Conservation (phyloP, 1,284 basidiomycete species). For the Omphalotus olearius region DNA sequence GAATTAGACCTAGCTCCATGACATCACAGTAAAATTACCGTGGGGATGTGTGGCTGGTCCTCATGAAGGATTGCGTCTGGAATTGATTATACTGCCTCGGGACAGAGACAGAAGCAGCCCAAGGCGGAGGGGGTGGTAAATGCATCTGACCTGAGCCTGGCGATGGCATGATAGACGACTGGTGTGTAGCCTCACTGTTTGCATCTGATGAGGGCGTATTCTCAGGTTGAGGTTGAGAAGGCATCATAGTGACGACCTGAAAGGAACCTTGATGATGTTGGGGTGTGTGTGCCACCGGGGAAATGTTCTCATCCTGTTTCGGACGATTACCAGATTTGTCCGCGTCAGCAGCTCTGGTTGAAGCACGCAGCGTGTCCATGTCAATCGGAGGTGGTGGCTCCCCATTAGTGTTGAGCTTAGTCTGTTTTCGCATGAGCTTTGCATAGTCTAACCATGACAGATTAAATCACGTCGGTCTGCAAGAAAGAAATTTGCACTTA, state of each 20-base stretch:
- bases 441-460: constrained; percentile 55
- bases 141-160: constrained; percentile 15
- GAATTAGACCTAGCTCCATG: neutral
- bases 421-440: constrained; percentile 71
- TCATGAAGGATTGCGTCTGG: constrained; percentile 56
- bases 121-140: constrained; percentile 42
- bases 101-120: constrained; percentile 33
- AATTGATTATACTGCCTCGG: constrained; percentile 15
- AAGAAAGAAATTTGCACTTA: constrained; percentile 36
- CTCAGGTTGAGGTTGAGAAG: constrained; percentile 20
- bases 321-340: constrained; percentile 28
- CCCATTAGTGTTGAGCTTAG: constrained; percentile 51
- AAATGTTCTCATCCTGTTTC: constrained; percentile 25
- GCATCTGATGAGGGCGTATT: constrained; percentile 16
- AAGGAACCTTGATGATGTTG: constrained; percentile 53
- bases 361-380: constrained; percentile 68
- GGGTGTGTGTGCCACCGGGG: constrained; percentile 22
- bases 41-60: constrained; percentile 32
- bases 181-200: constrained; percentile 4
- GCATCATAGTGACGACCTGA: constrained; percentile 38
- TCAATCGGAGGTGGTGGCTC: constrained; percentile 51
- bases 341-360: constrained; percentile 55
- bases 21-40: constrained; percentile 11
- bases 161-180: constrained; percentile 4
- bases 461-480: constrained; percentile 10